Percentiles rank a stretch among this genome's conserved stretches.
Conservation (phyloP, 2,329 filamentous ascomycete species). For the Colletotrichum phormii region DNA sequence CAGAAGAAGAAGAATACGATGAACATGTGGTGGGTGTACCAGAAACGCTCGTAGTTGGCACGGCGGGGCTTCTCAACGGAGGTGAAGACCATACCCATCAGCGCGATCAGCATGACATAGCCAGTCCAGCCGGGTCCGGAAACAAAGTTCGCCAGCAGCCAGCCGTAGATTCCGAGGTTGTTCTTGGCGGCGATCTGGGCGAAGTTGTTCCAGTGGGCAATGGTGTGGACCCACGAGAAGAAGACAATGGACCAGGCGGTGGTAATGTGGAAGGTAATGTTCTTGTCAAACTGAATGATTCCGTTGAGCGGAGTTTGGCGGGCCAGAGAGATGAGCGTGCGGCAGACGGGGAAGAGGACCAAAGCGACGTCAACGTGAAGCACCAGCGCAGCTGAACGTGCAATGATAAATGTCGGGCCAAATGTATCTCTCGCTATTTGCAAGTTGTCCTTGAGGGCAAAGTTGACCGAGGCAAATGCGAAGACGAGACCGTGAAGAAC, state of each 20-base stretch:
- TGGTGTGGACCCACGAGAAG: slow-evolving; percentile 87
- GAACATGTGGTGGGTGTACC: slow-evolving; percentile 91
- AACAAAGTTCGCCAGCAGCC: slow-evolving; percentile 79
- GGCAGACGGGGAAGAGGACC: slow-evolving; percentile 84
- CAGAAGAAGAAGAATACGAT: slow-evolving; percentile 91
- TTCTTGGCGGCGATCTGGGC: slow-evolving; percentile 81
- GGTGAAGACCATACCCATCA: slow-evolving; percentile 83
- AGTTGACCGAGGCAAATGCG: slow-evolving; percentile 83
- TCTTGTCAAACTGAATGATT: slow-evolving; percentile 90
- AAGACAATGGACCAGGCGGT: slow-evolving; percentile 91
- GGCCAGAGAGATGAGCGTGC: slow-evolving; percentile 84
- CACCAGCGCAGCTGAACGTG: slow-evolving; percentile 79
- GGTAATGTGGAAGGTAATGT: slow-evolving; percentile 88
- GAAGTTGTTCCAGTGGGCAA: slow-evolving; percentile 90
- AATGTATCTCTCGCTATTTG: slow-evolving; percentile 74
- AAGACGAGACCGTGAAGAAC: slow-evolving; percentile 81
- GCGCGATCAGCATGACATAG: slow-evolving; percentile 82
- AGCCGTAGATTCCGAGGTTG: slow-evolving; percentile 82
- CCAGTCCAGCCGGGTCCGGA: slow-evolving; percentile 88
- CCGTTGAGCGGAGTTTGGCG: slow-evolving; percentile 86
- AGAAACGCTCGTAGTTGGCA: slow-evolving; percentile 89
- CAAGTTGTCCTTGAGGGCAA: slow-evolving; percentile 81
- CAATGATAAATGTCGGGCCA: slow-evolving; percentile 81
- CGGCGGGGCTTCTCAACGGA: slow-evolving; percentile 82
- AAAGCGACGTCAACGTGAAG: slow-evolving; percentile 86